Evolutionary conservation across 2,329 filamentous ascomycete genomes (phyloP).

Genomic region (Macroventuria anomochaeta): DNA sequence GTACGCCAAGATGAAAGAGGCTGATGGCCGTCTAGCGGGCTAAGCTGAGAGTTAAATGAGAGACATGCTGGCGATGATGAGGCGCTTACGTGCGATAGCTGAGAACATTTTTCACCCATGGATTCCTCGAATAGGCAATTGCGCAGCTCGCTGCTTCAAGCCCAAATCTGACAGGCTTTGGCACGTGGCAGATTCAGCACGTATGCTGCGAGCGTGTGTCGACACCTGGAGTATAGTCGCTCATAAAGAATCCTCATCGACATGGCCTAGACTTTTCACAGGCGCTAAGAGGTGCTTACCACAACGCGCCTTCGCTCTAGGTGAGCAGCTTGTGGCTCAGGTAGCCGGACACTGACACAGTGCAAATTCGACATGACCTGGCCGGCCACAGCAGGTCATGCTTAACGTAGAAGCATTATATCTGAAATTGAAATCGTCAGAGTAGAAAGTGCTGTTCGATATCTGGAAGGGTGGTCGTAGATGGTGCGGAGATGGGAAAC

Average conservation of each 20-base stretch:
- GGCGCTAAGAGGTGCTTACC: not conserved
- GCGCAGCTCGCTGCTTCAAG: not conserved
- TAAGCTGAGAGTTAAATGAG: not conserved
- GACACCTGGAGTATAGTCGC: not conserved
- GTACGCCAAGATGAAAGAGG: constrained; percentile 1
- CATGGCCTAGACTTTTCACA: not conserved
- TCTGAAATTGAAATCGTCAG: not conserved
- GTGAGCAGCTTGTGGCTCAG: not conserved
- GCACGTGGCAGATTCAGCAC: not conserved
- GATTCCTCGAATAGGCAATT: not conserved
- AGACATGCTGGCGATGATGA: not conserved
- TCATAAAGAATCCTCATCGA: not conserved
- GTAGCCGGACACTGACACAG: not conserved
- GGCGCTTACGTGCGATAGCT: too few species aligned
- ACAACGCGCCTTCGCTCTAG: constrained; percentile 1
- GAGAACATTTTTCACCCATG: not conserved
- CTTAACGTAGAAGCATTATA: too few species aligned
- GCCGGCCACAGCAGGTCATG: not conserved
- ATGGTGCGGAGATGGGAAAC: not conserved
- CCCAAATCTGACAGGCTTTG: not conserved
- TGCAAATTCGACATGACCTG: not conserved
- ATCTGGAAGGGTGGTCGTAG: not conserved
- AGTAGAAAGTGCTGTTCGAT: not conserved
- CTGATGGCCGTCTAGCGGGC: not conserved
- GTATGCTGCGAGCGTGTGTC: not conserved